Evolutionary conservation across 345 rosid genomes (phyloP).

Genomic region (Linum trigynum): DNA sequence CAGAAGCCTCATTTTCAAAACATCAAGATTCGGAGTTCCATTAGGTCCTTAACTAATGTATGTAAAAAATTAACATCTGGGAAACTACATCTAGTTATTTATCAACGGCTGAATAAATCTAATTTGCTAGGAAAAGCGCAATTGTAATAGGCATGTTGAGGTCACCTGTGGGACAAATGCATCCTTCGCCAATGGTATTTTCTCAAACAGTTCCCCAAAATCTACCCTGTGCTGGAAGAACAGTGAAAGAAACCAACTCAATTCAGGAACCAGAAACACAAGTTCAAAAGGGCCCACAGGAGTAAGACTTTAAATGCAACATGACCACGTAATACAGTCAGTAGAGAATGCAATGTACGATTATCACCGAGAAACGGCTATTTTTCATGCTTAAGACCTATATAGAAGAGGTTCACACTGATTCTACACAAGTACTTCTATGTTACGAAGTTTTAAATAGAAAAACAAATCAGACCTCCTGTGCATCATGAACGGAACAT

Average conservation of each 20-base stretch:
- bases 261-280: background rate
- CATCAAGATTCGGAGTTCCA: too few species aligned
- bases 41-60: too few species aligned
- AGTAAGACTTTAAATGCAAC: background rate
- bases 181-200: slow-evolving; percentile 43
- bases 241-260: background rate
- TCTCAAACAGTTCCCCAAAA: slow-evolving; percentile 39
- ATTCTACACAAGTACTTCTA: too few species aligned
- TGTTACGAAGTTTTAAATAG: background rate
- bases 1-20: too few species aligned
- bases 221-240: slow-evolving; percentile 45
- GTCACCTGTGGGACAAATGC: slow-evolving; percentile 50
- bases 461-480: background rate
- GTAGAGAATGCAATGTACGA: background rate
- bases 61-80: too few species aligned
- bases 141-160: background rate
- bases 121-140: too few species aligned
- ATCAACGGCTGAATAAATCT: background rate
- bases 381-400: background rate
- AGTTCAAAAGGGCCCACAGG: background rate
- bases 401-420: too few species aligned
- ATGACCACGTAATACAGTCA: background rate
- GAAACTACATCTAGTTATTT: background rate
- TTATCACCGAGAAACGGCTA: background rate
- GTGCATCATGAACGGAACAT: too few species aligned